These are phyloP conservation scores for Lichina pygmaea DNA, from an alignment of 495 filamentous ascomycete species.

Conservation along the genomic window DNA sequence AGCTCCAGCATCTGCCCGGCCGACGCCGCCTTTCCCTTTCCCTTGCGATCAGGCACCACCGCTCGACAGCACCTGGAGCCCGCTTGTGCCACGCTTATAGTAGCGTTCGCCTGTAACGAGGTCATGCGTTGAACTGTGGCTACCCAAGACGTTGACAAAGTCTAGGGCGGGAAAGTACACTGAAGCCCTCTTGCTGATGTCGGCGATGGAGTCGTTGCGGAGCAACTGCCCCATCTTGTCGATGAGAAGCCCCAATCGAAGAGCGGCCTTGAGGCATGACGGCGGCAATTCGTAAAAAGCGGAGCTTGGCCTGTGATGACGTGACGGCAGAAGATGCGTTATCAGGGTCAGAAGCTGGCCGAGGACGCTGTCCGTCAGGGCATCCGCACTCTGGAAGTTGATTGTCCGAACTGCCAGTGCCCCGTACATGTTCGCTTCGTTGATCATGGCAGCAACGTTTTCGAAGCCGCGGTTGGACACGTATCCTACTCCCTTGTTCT, in stretches of 20 bases:
- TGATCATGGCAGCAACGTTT: not conserved
- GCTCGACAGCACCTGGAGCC: not conserved
- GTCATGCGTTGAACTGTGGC: not conserved
- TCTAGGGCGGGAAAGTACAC: not conserved
- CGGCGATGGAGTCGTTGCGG: slow-evolving; percentile 2
- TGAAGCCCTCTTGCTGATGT: not conserved
- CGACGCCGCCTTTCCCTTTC: not conserved
- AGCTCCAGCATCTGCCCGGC: not conserved
- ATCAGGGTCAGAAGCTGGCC: not conserved
- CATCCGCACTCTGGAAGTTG: not conserved
- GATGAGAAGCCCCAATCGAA: not conserved
- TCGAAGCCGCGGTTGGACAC: not conserved
- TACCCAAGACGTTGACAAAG: not conserved
- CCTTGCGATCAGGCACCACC: not conserved
- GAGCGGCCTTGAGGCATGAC: not conserved
- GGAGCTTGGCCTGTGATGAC: too few relatives aligned
- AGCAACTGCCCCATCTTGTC: slow-evolving; percentile 2
- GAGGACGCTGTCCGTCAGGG: not conserved
- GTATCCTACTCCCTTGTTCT: not conserved
- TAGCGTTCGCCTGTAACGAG: not conserved
- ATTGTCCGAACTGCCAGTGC: not conserved
- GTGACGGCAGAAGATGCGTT: not conserved
- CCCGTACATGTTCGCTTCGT: not conserved
- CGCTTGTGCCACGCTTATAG: not conserved
- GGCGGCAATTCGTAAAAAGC: not conserved